Percentiles rank a stretch among this genome's conserved stretches.
phyloP scores from a whole-genome alignment of 208 protist genomes.

The Leptomonas seymouri region DNA sequence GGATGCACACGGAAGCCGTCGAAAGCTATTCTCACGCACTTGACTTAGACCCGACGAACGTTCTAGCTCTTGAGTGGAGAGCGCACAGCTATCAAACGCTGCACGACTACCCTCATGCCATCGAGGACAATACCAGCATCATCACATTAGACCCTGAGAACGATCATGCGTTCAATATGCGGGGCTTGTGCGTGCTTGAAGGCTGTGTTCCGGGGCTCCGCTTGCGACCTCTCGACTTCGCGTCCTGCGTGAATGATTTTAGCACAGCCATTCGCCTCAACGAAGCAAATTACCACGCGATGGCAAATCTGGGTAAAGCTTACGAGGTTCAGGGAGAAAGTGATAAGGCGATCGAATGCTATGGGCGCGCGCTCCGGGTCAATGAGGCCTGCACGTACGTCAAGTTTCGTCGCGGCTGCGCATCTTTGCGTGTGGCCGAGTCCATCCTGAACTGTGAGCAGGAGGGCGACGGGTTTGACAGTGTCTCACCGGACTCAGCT shows the following conservation, averaged over 20 bases:
- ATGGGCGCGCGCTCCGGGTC: constrained; percentile 64
- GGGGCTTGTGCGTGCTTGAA: constrained; percentile 77
- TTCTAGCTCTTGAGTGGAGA: constrained; percentile 74
- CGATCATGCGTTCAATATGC: constrained; percentile 93
- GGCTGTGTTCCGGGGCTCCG: constrained; percentile 80
- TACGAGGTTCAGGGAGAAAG: constrained; percentile 86
- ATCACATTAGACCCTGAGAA: constrained; percentile 88
- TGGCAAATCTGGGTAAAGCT: constrained; percentile 85
- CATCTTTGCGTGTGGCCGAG: constrained; percentile 59
- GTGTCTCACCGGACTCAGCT: neutral
- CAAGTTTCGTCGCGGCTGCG: constrained; percentile 76
- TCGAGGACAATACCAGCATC: constrained; percentile 90
- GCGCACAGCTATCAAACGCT: constrained; percentile 65
- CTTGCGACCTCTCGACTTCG: constrained; percentile 67
- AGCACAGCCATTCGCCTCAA: constrained; percentile 85
- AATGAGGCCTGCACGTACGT: constrained; percentile 84
- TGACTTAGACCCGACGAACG: constrained; percentile 61
- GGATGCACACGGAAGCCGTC: constrained; percentile 72
- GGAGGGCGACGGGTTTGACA: constrained; percentile 6
- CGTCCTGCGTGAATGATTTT: constrained; percentile 84
- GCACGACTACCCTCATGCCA: constrained; percentile 66
- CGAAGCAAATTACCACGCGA: constrained; percentile 93
- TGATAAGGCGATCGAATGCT: constrained; percentile 75
- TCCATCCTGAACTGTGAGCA: constrained; percentile 18
- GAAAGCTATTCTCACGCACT: constrained; percentile 79